phyloP scores from a whole-genome alignment of 2,329 filamentous ascomycete genomes.

The Aaosphaeria pasadenensis region DNA sequence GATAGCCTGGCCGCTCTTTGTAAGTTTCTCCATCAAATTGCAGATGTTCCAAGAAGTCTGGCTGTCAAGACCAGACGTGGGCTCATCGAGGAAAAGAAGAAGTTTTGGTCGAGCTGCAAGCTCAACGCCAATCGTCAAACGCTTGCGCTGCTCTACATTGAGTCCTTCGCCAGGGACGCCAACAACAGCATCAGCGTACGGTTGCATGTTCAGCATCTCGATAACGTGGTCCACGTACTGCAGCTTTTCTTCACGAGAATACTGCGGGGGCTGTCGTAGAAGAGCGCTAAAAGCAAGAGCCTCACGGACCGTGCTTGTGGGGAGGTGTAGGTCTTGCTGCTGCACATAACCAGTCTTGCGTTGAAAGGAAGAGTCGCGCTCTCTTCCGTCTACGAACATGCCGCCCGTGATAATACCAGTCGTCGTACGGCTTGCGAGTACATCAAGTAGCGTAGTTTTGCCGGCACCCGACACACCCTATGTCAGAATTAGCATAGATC shows the following conservation, averaged over 20 bases:
- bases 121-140: conserved; percentile 58
- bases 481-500: neutral
- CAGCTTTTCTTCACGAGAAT: conserved; percentile 68
- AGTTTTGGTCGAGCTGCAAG: conserved; percentile 31
- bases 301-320: conserved; percentile 61
- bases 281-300: conserved; percentile 77
- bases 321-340: conserved; percentile 59
- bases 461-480: conserved; percentile 62
- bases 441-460: conserved; percentile 84
- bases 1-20: conserved; percentile 74
- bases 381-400: conserved; percentile 68
- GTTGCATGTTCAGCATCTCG: conserved; percentile 79
- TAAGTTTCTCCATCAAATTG: conserved; percentile 79
- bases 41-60: conserved; percentile 90
- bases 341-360: conserved; percentile 63
- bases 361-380: conserved; percentile 74
- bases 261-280: conserved; percentile 71
- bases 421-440: conserved; percentile 73
- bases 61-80: conserved; percentile 80
- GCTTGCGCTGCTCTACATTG: conserved; percentile 63
- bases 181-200: conserved; percentile 81
- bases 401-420: conserved; percentile 82
- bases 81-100: conserved; percentile 53
- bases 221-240: conserved; percentile 86
- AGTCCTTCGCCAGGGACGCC: conserved; percentile 81